phyloP scores from a whole-genome alignment of 148 eudicot species.

The Euryodendron excelsum region DNA sequence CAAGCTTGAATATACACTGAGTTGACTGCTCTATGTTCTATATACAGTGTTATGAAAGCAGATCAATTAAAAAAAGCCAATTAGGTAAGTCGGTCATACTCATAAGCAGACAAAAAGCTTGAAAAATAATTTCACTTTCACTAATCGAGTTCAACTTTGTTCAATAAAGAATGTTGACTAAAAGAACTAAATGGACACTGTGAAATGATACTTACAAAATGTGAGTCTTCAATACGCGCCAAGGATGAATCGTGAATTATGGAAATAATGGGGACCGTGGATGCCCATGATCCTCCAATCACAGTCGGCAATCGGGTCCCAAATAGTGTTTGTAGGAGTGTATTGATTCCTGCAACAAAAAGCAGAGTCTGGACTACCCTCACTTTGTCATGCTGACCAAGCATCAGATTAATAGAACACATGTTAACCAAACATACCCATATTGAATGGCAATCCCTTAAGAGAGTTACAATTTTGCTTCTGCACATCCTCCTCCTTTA shows the following conservation, averaged over 20 bases:
- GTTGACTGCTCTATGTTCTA: background rate
- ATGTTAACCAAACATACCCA: background rate
- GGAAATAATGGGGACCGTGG: too few relatives aligned
- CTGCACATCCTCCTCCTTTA: too few relatives aligned
- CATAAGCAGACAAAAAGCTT: too few relatives aligned
- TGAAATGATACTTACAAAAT: constrained; percentile 45
- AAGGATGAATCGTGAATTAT: too few relatives aligned
- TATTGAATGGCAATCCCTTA: background rate
- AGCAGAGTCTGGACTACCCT: constrained; percentile 93
- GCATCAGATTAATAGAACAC: background rate
- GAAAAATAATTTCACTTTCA: too few relatives aligned
- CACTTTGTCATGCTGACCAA: too few relatives aligned
- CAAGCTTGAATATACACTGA: background rate
- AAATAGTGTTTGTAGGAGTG: constrained; percentile 79
- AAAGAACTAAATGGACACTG: constrained; percentile 1
- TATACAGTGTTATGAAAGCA: background rate
- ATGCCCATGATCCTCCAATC: constrained; percentile 93
- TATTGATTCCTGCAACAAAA: constrained; percentile 89
- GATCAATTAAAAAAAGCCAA: background rate
- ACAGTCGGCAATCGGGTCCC: constrained; percentile 90
- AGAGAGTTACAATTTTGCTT: background rate
- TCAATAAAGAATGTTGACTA: background rate
- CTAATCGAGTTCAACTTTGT: background rate
- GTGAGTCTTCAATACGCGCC: constrained; percentile 50
- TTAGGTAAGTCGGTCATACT: background rate